Conservation (phyloP, 2,329 filamentous ascomycete species). For the Mariannaea sp. region DNA sequence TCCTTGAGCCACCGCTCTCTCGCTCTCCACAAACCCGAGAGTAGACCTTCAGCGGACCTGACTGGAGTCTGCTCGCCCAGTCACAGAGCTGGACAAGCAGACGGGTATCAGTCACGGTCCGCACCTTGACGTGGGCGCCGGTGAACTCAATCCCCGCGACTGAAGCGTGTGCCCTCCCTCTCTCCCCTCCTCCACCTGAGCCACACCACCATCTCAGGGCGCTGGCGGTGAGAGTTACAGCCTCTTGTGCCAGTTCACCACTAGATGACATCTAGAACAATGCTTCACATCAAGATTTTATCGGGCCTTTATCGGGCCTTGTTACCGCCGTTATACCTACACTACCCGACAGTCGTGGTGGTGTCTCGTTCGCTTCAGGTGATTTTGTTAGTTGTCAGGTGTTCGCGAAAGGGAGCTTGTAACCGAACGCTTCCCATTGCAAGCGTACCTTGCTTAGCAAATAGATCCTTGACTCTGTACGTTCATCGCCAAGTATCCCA, state of each 20-base stretch:
- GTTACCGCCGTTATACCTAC: too few relatives aligned
- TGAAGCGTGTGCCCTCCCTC: too few relatives aligned
- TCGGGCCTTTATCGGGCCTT: not conserved
- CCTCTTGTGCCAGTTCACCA: too few relatives aligned
- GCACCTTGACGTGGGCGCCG: slow-evolving; percentile 36
- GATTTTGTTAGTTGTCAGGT: too few relatives aligned
- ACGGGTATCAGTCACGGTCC: slow-evolving; percentile 39
- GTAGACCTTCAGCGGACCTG: slow-evolving; percentile 22
- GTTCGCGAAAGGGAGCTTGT: too few relatives aligned
- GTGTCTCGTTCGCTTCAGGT: too few relatives aligned
- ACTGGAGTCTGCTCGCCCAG: slow-evolving; percentile 32
- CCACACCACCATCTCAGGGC: slow-evolving; percentile 13
- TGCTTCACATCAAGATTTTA: slow-evolving; percentile 2
- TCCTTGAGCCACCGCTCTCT: slow-evolving; percentile 18
- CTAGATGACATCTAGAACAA: not conserved
- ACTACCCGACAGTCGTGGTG: too few relatives aligned
- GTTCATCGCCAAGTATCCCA: too few relatives aligned
- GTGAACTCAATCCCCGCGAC: slow-evolving; percentile 35
- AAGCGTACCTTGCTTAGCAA: too few relatives aligned
- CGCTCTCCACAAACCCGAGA: not conserved
- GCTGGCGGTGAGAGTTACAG: slow-evolving; percentile 27
- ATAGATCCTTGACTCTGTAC: too few relatives aligned
- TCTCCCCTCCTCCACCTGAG: slow-evolving; percentile 19
- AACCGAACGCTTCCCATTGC: too few relatives aligned
- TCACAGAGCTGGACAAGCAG: slow-evolving; percentile 37